Percentiles rank a stretch among this genome's conserved stretches.
Conservation (phyloP, 1,139 yeast species). For the Saccharomycopsis phalli region DNA sequence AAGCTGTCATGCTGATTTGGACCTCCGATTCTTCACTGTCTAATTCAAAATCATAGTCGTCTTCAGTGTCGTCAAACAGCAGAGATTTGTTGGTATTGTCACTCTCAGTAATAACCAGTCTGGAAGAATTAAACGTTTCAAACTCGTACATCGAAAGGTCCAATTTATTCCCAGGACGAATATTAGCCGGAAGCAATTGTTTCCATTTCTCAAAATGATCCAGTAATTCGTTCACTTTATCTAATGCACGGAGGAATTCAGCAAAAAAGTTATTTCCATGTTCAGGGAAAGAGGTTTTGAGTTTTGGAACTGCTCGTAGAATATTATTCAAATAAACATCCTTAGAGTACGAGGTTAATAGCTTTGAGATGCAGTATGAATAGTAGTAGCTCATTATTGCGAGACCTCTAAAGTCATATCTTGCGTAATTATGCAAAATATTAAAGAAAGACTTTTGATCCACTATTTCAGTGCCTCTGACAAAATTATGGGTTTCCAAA, state of each 20-base stretch:
- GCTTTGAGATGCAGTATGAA: slow-evolving; percentile 1
- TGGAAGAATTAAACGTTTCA: not conserved
- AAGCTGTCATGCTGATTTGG: not conserved
- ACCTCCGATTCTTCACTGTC: not conserved
- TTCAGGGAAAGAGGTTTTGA: not conserved
- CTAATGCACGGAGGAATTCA: slow-evolving; percentile 3
- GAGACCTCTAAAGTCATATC: slow-evolving; percentile 2
- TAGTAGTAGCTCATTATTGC: slow-evolving; percentile 3
- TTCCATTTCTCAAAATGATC: slow-evolving; percentile 23
- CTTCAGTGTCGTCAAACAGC: too few species aligned
- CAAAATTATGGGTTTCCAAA: not conserved
- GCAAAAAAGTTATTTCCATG: not conserved
- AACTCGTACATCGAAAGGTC: slow-evolving; percentile 8
- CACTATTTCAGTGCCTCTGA: not conserved
- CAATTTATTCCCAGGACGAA: slow-evolving; percentile 8
- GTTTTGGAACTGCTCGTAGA: not conserved
- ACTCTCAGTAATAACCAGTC: not conserved
- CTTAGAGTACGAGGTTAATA: slow-evolving; percentile 4
- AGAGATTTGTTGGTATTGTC: too few species aligned
- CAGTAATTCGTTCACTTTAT: slow-evolving; percentile 21
- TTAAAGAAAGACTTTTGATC: slow-evolving; percentile 2
- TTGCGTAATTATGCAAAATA: slow-evolving; percentile 11
- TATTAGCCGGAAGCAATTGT: slow-evolving; percentile 21
- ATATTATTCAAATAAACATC: slow-evolving; percentile 10
- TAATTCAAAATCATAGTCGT: slow-evolving; percentile 2